Evolutionary conservation across 2,329 filamentous ascomycete species (phyloP).

Genomic region (Onygena corvina): DNA sequence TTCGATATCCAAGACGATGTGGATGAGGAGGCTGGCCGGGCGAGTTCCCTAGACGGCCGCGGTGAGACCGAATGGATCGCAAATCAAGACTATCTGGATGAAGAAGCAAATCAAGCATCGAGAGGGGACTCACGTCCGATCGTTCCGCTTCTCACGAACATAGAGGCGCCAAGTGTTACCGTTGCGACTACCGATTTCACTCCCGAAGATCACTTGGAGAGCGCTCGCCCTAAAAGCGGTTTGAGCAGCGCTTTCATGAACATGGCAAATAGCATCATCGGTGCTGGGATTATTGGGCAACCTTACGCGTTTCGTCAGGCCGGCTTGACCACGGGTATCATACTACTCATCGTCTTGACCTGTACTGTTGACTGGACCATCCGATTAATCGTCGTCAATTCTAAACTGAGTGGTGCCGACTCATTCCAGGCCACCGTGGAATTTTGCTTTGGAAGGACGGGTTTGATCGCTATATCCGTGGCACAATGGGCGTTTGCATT

Average conservation of each 20-base stretch:
- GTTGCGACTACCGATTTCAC: constrained; percentile 50
- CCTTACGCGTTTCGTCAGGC: constrained; percentile 94
- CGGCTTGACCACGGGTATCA: constrained; percentile 65
- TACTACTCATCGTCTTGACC: constrained; percentile 68
- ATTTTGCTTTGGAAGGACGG: constrained; percentile 80
- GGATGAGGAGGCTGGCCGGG: constrained; percentile 19
- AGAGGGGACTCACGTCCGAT: constrained; percentile 38
- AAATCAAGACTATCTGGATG: constrained; percentile 49
- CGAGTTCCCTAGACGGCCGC: constrained; percentile 13
- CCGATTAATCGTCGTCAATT: constrained; percentile 90
- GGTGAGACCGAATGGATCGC: constrained; percentile 38
- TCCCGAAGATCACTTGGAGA: constrained; percentile 48
- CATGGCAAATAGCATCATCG: constrained; percentile 98
- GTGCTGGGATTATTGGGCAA: constrained; percentile 63
- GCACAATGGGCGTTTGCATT: constrained; percentile 99
- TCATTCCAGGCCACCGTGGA: constrained; percentile 95
- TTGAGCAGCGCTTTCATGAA: constrained; percentile 93
- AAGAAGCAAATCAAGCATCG: constrained; percentile 27
- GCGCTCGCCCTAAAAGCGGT: constrained; percentile 66
- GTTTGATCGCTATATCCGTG: constrained; percentile 76
- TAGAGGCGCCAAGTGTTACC: constrained; percentile 69
- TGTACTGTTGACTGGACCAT: constrained; percentile 95
- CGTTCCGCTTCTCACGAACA: constrained; percentile 64
- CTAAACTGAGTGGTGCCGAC: constrained; percentile 84
- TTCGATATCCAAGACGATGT: constrained; percentile 47